Evolutionary conservation across 768 basidiomycete genomes (phyloP), one percentile per base, ranked within the genome.

Genomic region (Cubamyces lactineus): DNA sequence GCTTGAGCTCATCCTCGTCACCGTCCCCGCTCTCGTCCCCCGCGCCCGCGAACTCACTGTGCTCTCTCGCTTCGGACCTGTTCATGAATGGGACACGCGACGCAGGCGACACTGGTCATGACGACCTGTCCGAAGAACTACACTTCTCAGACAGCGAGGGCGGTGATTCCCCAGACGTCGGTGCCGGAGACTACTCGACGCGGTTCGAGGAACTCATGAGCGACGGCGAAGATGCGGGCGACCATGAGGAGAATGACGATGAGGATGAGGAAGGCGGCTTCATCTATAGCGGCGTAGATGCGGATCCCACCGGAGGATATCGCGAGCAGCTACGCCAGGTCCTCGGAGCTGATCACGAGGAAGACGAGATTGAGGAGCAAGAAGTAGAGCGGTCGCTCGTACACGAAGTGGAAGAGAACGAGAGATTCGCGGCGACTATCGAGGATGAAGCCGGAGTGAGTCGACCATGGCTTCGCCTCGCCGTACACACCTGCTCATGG

Each of bases 201-300:
- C 86, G 82, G 48, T 85, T 90, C 82, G 85, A 85, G 45, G 89
- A 91, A 67, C 76, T 89, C 17, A 80, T 89, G 66, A 80, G 78
- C 57, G 75, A 77, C 65, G 75, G 72, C 21, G 75, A 74, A 17
- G 69, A 71, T 11, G 61, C 39, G 19, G 62, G 62, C 5, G 40
- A 7, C 5, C 70, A 66, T 38, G 64, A 63, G 12, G 72, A 72
- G 15, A 69, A 69, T 5, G 71, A 68, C 23, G 74, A 72, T 17
- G 78, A 79, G 3, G 79, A 82, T 11, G 84, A 83, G 7, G 85
- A 83, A 12, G 87, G 84, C 30, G 85, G 76, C 0, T 94, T 94
- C 66, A 62, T 92, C 28, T 95, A 94, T 69, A 79, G 80, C 28
- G 92, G 91, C 28, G 76, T 85, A 21, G 91, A 94, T 67, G 82